Evolutionary conservation across 495 filamentous ascomycete genomes (phyloP).

Genomic region (Chaetomium cochliodes): DNA sequence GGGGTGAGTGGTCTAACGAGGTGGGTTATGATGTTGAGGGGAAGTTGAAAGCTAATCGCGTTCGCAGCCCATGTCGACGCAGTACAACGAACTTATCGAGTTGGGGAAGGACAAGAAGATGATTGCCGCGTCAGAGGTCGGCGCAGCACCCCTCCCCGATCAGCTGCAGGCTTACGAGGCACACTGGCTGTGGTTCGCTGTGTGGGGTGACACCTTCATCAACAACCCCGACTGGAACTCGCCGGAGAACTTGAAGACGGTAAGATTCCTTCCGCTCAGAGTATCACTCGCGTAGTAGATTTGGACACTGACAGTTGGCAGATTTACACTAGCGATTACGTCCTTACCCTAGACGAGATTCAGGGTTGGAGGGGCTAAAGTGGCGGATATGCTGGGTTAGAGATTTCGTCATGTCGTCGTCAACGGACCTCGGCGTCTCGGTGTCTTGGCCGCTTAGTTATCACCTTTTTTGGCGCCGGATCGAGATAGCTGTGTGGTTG

Average conservation of each 20-base stretch:
- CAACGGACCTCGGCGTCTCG: background rate
- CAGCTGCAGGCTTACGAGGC: slow-evolving; percentile 43
- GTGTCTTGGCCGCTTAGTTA: background rate
- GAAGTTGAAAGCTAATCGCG: slow-evolving; percentile 1
- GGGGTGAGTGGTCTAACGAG: slow-evolving; percentile 29
- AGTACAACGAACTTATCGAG: slow-evolving; percentile 45
- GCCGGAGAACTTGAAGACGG: slow-evolving; percentile 34
- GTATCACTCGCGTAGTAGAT: background rate
- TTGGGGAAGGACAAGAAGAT: slow-evolving; percentile 48
- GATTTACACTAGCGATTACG: slow-evolving; percentile 40
- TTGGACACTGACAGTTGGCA: slow-evolving; percentile 2
- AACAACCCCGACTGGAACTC: slow-evolving; percentile 40
- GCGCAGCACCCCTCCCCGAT: slow-evolving; percentile 44
- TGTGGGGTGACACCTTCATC: slow-evolving; percentile 45
- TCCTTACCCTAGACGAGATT: slow-evolving; percentile 45
- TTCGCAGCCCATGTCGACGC: slow-evolving; percentile 38
- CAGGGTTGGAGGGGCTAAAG: slow-evolving; percentile 35
- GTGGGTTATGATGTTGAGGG: background rate
- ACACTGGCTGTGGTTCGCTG: slow-evolving; percentile 49
- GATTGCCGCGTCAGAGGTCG: slow-evolving; percentile 48
- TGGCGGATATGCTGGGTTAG: background rate
- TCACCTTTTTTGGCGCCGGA: background rate
- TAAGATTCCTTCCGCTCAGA: background rate
- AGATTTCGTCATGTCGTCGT: background rate
- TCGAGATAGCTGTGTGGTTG: background rate